These are phyloP conservation scores for Paradendryphiella salina DNA, from an alignment of 2,329 filamentous ascomycete species.

Conservation along the genomic window DNA sequence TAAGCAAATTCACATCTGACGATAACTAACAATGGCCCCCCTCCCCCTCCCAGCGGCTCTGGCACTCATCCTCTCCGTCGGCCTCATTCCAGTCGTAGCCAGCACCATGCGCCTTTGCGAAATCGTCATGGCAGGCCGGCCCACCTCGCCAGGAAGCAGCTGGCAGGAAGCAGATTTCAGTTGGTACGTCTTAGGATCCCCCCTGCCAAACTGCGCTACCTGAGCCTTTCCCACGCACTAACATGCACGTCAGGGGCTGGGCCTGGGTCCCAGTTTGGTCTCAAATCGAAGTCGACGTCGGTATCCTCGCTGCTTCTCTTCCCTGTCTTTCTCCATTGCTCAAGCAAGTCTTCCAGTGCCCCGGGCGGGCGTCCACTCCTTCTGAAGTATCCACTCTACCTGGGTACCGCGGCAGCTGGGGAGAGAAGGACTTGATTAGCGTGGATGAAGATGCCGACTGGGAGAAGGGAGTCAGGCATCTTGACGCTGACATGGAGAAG, in stretches of 20 bases:
- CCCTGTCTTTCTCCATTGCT: slow-evolving; percentile 33
- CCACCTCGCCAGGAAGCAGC: slow-evolving; percentile 9
- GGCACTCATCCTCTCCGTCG: slow-evolving; percentile 33
- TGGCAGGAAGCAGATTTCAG: slow-evolving; percentile 30
- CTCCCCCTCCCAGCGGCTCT: slow-evolving; percentile 22
- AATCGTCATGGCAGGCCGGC: slow-evolving; percentile 25
- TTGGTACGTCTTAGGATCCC: too few relatives aligned
- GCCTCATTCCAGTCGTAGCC: slow-evolving; percentile 32
- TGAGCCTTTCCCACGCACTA: slow-evolving; percentile 7
- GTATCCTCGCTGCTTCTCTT: slow-evolving; percentile 35
- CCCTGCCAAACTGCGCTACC: too few relatives aligned
- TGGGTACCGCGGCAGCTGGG: slow-evolving; percentile 21
- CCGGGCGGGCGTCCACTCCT: slow-evolving; percentile 11
- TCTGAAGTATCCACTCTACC: slow-evolving; percentile 21
- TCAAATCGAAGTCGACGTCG: slow-evolving; percentile 37
- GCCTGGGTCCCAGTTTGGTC: slow-evolving; percentile 39
- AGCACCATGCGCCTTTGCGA: slow-evolving; percentile 35
- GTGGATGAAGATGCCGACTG: slow-evolving; percentile 1
- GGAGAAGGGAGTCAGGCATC: not conserved
- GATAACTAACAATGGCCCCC: not conserved
- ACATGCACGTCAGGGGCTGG: slow-evolving; percentile 21
- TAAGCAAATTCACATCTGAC: too few relatives aligned
- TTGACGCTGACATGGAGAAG: slow-evolving; percentile 8
- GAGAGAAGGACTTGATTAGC: slow-evolving; percentile 1
- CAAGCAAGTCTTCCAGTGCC: slow-evolving; percentile 16